Percentiles rank a stretch among this genome's conserved stretches.
Evolutionary conservation across 805 yeast genomes (phyloP).

Genomic region (Jamesozyma lodderae): DNA sequence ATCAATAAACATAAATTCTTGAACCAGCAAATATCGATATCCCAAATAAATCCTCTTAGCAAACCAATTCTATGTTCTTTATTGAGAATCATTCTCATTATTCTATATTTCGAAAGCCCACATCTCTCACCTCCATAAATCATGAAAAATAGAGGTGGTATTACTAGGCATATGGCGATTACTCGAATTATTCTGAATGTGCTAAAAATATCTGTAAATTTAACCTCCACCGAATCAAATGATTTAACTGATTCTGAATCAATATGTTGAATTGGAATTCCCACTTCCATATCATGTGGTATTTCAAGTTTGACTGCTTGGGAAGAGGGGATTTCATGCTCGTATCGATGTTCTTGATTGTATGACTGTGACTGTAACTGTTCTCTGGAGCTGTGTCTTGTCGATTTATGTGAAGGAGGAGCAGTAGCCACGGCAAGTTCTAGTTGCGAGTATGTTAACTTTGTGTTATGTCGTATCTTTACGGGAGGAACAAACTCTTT

Average conservation of each 20-base stretch:
- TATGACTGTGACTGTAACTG: neutral
- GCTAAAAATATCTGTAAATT: slow-evolving; percentile 21
- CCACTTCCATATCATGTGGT: neutral
- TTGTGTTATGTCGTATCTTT: neutral
- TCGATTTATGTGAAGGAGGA: neutral
- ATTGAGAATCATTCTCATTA: slow-evolving; percentile 23
- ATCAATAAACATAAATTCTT: slow-evolving; percentile 26
- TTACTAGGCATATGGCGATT: slow-evolving; percentile 13
- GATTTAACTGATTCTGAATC: slow-evolving; percentile 14
- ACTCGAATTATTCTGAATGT: slow-evolving; percentile 12
- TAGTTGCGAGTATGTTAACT: slow-evolving; percentile 1
- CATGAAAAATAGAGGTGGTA: slow-evolving; percentile 27
- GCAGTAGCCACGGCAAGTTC: neutral
- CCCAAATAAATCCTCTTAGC: slow-evolving; percentile 27
- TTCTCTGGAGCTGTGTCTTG: neutral
- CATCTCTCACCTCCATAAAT: slow-evolving; percentile 17
- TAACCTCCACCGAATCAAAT: slow-evolving; percentile 14
- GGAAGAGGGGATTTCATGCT: neutral
- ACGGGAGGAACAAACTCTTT: neutral
- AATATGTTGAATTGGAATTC: neutral
- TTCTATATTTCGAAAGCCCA: slow-evolving; percentile 17
- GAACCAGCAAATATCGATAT: slow-evolving; percentile 24
- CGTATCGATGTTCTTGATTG: neutral
- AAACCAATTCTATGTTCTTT: slow-evolving; percentile 18
- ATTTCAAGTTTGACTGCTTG: neutral